Evolutionary conservation across 257 asterid species (phyloP).

Genomic region (Capsicum chinense): DNA sequence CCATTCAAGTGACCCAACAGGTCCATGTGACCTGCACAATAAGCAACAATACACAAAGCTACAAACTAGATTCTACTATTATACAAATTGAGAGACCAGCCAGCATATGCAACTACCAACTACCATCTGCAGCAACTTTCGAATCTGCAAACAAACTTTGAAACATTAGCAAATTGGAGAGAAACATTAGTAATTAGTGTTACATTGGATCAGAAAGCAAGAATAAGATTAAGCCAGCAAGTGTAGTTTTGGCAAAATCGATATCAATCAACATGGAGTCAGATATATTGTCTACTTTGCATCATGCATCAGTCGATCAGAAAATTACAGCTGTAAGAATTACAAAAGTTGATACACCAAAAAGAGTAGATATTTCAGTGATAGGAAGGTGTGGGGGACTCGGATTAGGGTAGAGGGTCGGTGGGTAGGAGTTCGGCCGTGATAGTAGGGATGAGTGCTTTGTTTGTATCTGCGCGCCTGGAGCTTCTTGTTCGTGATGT

Average conservation of each 20-base stretch:
- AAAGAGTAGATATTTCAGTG: too few species aligned
- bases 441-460: too few species aligned
- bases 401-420: too few species aligned
- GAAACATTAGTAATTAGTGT: background rate
- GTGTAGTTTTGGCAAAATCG: background rate
- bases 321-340: too few species aligned
- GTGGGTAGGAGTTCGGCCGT: too few species aligned
- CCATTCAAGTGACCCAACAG: background rate
- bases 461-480: too few species aligned
- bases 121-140: constrained; percentile 10
- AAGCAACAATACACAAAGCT: constrained; percentile 15
- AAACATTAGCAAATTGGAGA: background rate
- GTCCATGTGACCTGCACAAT: constrained; percentile 20
- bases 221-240: background rate
- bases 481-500: too few species aligned
- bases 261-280: background rate
- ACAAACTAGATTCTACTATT: constrained; percentile 4
- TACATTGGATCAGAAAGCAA: background rate
- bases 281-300: background rate
- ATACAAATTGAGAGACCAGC: constrained; percentile 7
- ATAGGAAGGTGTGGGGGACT: too few species aligned
- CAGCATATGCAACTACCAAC: constrained; percentile 22
- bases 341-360: too few species aligned
- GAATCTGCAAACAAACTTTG: background rate
- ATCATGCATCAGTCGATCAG: too few species aligned